phyloP scores from a whole-genome alignment of 176 grass and related monocot species.

The Rhynchospora breviuscula region DNA sequence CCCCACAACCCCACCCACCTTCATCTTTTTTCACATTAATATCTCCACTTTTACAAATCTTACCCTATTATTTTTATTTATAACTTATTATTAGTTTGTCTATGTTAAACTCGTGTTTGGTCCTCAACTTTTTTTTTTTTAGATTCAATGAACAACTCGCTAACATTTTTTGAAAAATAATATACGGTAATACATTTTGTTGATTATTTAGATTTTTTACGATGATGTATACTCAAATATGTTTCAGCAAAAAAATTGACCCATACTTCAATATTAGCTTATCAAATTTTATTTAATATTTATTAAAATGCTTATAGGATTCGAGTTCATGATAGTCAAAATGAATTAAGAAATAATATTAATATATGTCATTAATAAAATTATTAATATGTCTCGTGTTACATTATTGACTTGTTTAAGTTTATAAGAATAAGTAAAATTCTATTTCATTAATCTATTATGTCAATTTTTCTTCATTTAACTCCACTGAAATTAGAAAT shows the following conservation, averaged over 20 bases:
- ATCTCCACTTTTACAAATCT: slow-evolving; percentile 2
- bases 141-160: too few species aligned
- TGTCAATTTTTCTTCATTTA: neutral
- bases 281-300: too few species aligned
- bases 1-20: slow-evolving; percentile 22
- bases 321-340: too few species aligned
- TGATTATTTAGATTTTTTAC: too few species aligned
- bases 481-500: neutral
- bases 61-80: neutral
- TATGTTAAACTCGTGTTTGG: neutral
- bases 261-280: too few species aligned
- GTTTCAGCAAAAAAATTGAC: too few species aligned
- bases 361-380: neutral
- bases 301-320: too few species aligned
- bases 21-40: slow-evolving; percentile 19
- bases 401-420: too few species aligned
- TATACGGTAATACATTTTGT: too few species aligned
- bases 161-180: too few species aligned
- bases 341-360: neutral
- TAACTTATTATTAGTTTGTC: neutral
- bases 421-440: neutral
- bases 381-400: too few species aligned
- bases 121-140: neutral
- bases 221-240: too few species aligned
- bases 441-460: neutral